Base-by-base conservation (phyloP, 768 basidiomycete genomes). In the Trametes meyenii region DNA sequence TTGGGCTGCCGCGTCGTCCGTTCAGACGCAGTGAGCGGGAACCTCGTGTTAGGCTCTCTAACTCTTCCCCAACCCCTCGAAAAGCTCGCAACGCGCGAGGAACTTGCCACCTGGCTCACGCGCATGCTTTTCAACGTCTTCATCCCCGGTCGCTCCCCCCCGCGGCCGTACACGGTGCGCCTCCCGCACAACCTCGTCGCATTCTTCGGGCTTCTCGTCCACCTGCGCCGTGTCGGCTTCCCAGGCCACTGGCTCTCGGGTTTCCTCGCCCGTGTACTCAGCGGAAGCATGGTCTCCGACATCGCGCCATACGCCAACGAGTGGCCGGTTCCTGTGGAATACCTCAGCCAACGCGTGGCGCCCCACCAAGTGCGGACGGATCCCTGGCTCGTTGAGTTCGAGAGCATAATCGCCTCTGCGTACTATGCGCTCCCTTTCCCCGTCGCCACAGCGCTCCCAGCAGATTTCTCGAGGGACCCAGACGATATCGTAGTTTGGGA, bases 201-300 rank as follows among this genome's bases (percentile, higher is more conserved):
- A 5, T 77, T 77, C 65, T 55, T 76, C 46, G 55, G 66, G 11
- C 68, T 77, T 1, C 66, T 77, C 39, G 62, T 74, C n/a, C 69
- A 74, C 58, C 70, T 77, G 19, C 67, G 70, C 50, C 61, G 67
- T 43, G 71, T 75, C 39, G 75, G 75, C 3, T 77, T 74, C 62
- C 77, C 77, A 2, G 66, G 58, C 10, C 77, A 76, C 60, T 77
- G 75, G 77, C 71, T 78, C 38, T 66, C 70, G 40, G 75, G 75
- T 11, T 74, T 70, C 64, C n/a, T 67, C 17, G 65, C 70, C 50
- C 64, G 60, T n/a, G 53, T 75, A 16, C 61, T 76, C 11, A 62
- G 66, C 36, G 69, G 73, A 38, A 65, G 42, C 29, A 59, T 75
- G 42, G 43, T 63, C 40, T 71, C 71, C 42, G 71, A 73, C 56